Evolutionary conservation across 106 monocot species (phyloP), one percentile per base, ranked within the genome.

Genomic region (Acorus calamus): DNA sequence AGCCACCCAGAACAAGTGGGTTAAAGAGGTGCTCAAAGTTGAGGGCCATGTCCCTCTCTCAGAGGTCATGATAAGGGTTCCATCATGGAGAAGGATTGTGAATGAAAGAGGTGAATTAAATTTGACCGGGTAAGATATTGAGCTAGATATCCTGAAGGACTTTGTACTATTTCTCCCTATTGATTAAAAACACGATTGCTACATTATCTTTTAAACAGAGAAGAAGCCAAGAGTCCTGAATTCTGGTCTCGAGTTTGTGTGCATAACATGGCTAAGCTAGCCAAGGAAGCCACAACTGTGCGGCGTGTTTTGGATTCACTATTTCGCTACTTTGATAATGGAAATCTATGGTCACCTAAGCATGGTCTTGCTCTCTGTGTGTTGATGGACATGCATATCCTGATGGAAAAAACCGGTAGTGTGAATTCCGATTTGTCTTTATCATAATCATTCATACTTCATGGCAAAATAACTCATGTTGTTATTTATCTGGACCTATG

Each of bases 231-330:
- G 57, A 83, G 54, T 53, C 76, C 89, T 10, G 77, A 71, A 56
- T 89, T 93, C 60, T 93, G 93, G 93, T 86, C 93, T 45, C 86
- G 82, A 70, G 69, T 93, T 51, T 93, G 93, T 66, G 71, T 93
- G 47, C 81, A 83, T 76, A 93, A 89, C 73, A 83, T 89, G 80
- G 89, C 89, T 62, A 86, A 74, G 51, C 77, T 93, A 73, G 89
- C 93, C 43, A 89, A 74, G 68, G 93, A 89, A 75, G 93, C 86
- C 48, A 93, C 89, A 54, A 89, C 89, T 59, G 77, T 93, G 11
- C 80, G 89, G 0, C 80, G 86, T 53, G 88, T 93, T 58, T 63
- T 93, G 66, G 89, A 89, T 45, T 78, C 89, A 65, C 50, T 86
- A 42, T 93, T 93, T 83, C 82, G 86, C 50, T 89, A 81, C 71